Conservation (phyloP, 176 grass and related monocot genomes). For the Triticum turgidum region DNA sequence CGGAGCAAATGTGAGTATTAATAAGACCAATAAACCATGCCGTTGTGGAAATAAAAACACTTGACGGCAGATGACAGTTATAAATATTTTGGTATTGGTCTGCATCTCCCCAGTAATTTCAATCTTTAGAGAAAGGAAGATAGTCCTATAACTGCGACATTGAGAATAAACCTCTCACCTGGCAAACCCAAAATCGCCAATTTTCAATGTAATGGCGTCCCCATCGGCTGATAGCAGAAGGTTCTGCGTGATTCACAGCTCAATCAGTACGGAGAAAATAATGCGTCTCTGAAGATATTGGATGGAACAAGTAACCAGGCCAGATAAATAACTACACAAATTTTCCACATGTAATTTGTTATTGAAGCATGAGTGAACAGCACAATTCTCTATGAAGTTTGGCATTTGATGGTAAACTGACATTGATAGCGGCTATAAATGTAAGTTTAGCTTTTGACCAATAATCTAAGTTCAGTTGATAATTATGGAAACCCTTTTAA, state of each 20-base stretch:
- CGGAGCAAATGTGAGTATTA: background rate
- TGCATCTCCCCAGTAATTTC: background rate
- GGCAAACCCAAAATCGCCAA: constrained; percentile 78
- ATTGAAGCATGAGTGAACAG: background rate
- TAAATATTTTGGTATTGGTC: background rate
- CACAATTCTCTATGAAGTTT: background rate
- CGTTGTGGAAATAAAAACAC: background rate
- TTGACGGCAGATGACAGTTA: background rate
- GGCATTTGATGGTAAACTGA: background rate
- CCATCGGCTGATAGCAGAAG: constrained; percentile 56
- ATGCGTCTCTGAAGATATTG: background rate
- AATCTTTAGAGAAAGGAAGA: background rate
- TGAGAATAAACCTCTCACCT: constrained; percentile 37
- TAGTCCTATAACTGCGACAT: background rate
- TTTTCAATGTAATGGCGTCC: constrained; percentile 53
- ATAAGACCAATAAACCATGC: background rate
- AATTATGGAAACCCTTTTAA: constrained; percentile 10
- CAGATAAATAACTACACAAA: constrained; percentile 6
- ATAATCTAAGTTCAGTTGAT: background rate
- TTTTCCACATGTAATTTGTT: background rate
- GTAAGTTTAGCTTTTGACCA: background rate
- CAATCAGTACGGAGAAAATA: constrained; percentile 24
- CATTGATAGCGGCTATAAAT: background rate
- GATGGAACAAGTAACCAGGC: background rate
- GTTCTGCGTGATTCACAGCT: constrained; percentile 49